phyloP scores from a whole-genome alignment of 2,329 filamentous ascomycete species.

The Fusarium agapanthi region DNA sequence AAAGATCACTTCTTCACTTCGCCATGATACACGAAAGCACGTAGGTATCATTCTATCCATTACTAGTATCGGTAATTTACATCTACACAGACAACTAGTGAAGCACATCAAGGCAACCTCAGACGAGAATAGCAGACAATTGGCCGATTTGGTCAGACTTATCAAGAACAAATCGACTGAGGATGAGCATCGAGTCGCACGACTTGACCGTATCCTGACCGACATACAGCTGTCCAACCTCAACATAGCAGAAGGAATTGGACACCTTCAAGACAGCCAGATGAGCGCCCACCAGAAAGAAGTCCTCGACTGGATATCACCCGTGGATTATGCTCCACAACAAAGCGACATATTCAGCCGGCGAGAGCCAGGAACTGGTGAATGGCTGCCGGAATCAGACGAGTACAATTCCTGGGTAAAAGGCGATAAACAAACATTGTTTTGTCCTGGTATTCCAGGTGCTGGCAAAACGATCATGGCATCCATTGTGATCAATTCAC shows the following conservation, averaged over 20 bases:
- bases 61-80: background rate
- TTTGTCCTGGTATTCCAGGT: background rate
- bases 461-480: background rate
- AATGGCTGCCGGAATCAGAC: background rate
- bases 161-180: background rate
- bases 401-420: background rate
- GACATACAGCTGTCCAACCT: background rate
- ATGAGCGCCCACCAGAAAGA: background rate
- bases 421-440: background rate
- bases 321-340: background rate
- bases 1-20: background rate
- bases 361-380: background rate
- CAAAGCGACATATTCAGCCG: background rate
- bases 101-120: background rate
- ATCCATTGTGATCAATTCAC: background rate
- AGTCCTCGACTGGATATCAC: background rate
- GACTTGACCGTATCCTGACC: background rate
- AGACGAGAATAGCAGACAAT: background rate
- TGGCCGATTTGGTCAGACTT: background rate
- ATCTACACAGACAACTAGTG: background rate
- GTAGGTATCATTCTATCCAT: background rate
- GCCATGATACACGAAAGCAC: background rate
- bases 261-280: background rate
- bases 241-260: background rate
- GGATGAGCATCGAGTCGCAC: background rate